A percentile compares a stretch with the other conserved stretches of the same genome.
phyloP scores from a whole-genome alignment of 768 basidiomycete species.

The Tulasnella sp. region DNA sequence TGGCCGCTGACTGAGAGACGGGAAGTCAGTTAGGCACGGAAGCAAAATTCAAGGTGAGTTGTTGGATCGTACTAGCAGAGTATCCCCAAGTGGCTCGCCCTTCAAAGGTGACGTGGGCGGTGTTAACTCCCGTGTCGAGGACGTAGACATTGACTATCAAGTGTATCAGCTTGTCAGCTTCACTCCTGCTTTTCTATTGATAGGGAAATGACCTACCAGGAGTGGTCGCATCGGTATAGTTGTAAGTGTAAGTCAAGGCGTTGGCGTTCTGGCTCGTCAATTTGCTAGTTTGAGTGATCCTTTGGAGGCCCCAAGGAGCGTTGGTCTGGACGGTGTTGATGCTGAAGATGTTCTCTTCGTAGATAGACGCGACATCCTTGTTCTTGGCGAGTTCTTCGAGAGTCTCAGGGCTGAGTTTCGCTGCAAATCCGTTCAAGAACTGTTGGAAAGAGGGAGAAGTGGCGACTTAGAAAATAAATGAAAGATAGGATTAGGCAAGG shows the following conservation, averaged over 20 bases:
- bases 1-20: not conserved
- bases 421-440: slow-evolving; percentile 32
- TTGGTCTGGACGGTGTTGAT: slow-evolving; percentile 15
- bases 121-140: slow-evolving; percentile 42
- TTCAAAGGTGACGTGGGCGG: slow-evolving; percentile 29
- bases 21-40: not conserved
- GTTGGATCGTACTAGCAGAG: slow-evolving; percentile 11
- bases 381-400: slow-evolving; percentile 14
- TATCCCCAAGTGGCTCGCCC: slow-evolving; percentile 31
- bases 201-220: not conserved
- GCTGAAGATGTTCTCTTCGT: slow-evolving; percentile 12
- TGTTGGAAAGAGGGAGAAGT: not conserved
- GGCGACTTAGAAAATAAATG: not conserved
- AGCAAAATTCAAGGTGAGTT: not conserved
- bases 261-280: slow-evolving; percentile 2
- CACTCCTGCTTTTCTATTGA: not conserved
- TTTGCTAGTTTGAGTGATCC: slow-evolving; percentile 24
- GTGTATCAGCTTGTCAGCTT: slow-evolving; percentile 1
- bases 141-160: slow-evolving; percentile 45
- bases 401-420: slow-evolving; percentile 3
- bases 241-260: slow-evolving; percentile 34
- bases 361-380: slow-evolving; percentile 32
- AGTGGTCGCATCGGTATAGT: not conserved
- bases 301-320: slow-evolving; percentile 35
- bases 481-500: not conserved